Evolutionary conservation across 768 basidiomycete species (phyloP).

Genomic region (Kockovaella imperatae): DNA sequence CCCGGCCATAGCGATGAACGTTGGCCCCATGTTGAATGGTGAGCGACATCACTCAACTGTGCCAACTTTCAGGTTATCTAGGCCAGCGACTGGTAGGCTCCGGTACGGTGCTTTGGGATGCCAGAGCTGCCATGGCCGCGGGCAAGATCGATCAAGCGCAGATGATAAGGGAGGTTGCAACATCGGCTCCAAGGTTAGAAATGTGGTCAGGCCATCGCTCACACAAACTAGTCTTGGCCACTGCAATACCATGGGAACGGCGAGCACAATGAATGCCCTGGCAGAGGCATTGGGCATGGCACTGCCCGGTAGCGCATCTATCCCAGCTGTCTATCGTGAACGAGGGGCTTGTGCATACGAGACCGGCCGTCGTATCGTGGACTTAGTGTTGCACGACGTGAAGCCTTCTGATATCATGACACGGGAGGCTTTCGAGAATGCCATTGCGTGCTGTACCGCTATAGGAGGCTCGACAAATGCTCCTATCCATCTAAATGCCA

Average conservation of each 20-base stretch:
- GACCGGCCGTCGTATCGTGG: constrained; percentile 39
- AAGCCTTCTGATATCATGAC: constrained; percentile 42
- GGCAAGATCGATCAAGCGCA: constrained; percentile 34
- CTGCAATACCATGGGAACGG: constrained; percentile 43
- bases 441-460: constrained; percentile 31
- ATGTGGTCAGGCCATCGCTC: too few relatives aligned
- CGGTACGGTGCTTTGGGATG: constrained; percentile 41
- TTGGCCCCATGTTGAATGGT: constrained; percentile 43
- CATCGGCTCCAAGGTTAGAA: constrained; percentile 34
- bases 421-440: constrained; percentile 36
- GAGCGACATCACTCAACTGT: neutral
- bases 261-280: constrained; percentile 43
- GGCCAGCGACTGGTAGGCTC: constrained; percentile 32
- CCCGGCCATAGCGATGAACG: constrained; percentile 41
- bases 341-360: constrained; percentile 41
- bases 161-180: constrained; percentile 29
- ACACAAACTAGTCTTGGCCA: constrained; percentile 35
- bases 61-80: constrained; percentile 18
- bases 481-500: constrained; percentile 37
- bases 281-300: constrained; percentile 44
- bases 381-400: constrained; percentile 40
- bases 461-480: constrained; percentile 41
- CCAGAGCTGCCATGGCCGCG: constrained; percentile 23
- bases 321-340: constrained; percentile 43
- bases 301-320: constrained; percentile 37